Evolutionary conservation across 2,329 filamentous ascomycete genomes (phyloP).

Genomic region (Colletotrichum salicis): DNA sequence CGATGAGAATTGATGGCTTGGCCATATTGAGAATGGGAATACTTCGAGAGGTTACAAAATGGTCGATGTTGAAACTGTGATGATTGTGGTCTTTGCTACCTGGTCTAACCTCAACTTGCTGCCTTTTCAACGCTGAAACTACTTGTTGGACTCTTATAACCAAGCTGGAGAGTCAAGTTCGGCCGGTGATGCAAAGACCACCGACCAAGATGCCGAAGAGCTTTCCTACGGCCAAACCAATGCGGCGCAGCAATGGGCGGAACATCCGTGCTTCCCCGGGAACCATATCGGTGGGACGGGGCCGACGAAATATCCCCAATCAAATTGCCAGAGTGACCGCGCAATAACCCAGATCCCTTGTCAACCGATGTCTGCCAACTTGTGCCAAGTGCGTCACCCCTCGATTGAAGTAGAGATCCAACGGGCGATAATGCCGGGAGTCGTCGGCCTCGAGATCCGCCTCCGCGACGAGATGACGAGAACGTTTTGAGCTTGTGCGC

Average conservation of each 20-base stretch:
- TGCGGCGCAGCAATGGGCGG: background rate
- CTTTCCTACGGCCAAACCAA: background rate
- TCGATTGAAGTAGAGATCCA: background rate
- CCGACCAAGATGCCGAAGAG: background rate
- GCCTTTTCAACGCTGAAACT: background rate
- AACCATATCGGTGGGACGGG: background rate
- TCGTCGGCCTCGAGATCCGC: background rate
- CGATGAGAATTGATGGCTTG: conserved; percentile 43
- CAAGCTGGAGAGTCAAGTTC: background rate
- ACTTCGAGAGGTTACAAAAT: background rate
- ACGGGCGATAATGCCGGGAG: too few relatives aligned
- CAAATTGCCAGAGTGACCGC: background rate
- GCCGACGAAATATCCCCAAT: background rate
- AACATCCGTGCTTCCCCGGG: background rate
- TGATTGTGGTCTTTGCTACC: background rate
- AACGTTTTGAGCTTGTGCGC: background rate
- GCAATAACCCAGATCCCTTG: background rate
- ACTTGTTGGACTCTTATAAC: background rate
- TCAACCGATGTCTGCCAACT: background rate
- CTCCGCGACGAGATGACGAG: background rate
- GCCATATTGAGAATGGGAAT: conserved; percentile 1
- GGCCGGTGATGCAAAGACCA: background rate
- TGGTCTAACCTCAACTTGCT: background rate
- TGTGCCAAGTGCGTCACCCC: background rate
- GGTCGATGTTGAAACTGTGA: background rate